Evolutionary conservation across 768 basidiomycete species (phyloP).

Genomic region (Leucocoprinus birnbaumii): DNA sequence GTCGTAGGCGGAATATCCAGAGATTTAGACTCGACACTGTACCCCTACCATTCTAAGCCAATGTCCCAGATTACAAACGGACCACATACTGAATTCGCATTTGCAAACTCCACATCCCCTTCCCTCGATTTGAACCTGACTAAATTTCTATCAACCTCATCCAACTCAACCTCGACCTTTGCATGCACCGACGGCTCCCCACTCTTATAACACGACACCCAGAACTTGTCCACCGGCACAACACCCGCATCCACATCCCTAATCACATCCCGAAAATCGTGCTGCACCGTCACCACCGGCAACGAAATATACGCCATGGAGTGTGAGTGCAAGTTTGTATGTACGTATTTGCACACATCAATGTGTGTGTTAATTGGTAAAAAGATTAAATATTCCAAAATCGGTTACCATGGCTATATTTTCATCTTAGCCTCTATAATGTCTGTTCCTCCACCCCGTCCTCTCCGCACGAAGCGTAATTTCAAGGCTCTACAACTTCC

Average conservation of each 20-base stretch:
- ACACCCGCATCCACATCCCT: conserved; percentile 60
- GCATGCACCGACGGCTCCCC: conserved; percentile 59
- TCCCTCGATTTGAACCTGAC: conserved; percentile 44
- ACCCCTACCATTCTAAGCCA: conserved; percentile 23
- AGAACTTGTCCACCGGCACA: conserved; percentile 59
- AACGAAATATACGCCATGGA: conserved; percentile 22
- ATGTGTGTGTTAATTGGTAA: no score
- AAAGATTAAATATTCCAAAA: not conserved
- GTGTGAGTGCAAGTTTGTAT: not conserved
- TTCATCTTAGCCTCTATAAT: not conserved
- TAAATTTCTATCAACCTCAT: conserved; percentile 49
- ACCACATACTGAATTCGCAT: conserved; percentile 24
- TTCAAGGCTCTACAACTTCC: conserved; percentile 82
- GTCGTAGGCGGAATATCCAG: conserved; percentile 45
- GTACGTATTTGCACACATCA: not conserved
- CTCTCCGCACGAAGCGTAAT: conserved; percentile 86
- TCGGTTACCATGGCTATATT: not conserved
- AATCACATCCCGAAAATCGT: conserved; percentile 55
- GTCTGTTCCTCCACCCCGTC: conserved; percentile 22
- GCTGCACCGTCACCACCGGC: conserved; percentile 58
- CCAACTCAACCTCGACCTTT: conserved; percentile 51
- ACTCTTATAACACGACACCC: conserved; percentile 70
- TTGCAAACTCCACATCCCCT: conserved; percentile 42
- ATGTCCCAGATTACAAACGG: not conserved
- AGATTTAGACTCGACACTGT: conserved; percentile 43